Evolutionary conservation across 2,329 filamentous ascomycete genomes (phyloP).

Genomic region (Arthrobotrys pseudoclavata): DNA sequence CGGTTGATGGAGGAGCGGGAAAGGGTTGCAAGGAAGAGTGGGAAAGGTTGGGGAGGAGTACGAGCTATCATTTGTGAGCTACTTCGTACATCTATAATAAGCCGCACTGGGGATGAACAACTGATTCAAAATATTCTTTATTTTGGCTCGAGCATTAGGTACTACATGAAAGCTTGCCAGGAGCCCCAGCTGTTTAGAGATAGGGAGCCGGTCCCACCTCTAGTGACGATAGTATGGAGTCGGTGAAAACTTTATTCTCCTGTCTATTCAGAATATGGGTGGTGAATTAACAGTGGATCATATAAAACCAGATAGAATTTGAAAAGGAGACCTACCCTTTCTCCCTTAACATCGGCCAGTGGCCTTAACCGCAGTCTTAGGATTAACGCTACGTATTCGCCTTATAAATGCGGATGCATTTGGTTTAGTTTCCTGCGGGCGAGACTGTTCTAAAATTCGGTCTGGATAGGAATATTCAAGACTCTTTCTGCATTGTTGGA

Average conservation of each 20-base stretch:
- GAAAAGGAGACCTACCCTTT: not conserved
- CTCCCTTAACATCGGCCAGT: not conserved
- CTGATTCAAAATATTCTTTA: no score
- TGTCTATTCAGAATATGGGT: no score
- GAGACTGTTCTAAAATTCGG: not conserved
- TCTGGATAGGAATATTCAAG: not conserved
- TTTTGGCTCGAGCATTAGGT: no score
- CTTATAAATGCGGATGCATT: not conserved
- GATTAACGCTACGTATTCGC: not conserved
- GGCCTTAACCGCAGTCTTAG: not conserved
- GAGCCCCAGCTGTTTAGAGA: no score
- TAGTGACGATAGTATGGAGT: no score
- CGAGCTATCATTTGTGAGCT: constrained; percentile 8
- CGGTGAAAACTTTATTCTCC: no score
- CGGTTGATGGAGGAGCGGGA: constrained; percentile 67
- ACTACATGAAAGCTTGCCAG: no score
- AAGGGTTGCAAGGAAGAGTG: not conserved
- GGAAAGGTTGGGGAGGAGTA: not conserved
- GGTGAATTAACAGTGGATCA: no score
- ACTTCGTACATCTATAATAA: not conserved
- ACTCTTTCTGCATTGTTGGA: not conserved
- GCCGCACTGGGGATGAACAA: no score
- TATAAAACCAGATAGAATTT: not conserved
- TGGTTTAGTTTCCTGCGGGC: not conserved
- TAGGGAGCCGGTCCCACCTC: no score